These are phyloP conservation scores for Paracamarosporium sp. DNA, from an alignment of 2,329 filamentous ascomycete species.

Conservation along the genomic window DNA sequence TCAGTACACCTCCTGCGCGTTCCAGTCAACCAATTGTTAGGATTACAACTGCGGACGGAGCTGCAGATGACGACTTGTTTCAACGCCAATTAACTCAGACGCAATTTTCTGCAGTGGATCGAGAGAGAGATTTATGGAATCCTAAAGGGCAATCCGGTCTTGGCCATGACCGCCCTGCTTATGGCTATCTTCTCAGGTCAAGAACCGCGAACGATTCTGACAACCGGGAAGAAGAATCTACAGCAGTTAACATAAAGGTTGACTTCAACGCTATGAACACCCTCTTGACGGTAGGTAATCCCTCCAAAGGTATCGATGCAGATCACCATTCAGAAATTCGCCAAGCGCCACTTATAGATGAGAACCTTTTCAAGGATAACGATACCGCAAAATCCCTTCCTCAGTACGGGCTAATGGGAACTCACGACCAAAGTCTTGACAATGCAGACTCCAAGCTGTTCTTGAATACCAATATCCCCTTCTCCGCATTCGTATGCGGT, in stretches of 20 bases:
- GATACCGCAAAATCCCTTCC: conserved; percentile 4
- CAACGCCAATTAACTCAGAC: conserved; percentile 5
- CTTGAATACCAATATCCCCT: conserved; percentile 63
- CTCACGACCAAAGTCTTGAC: neutral
- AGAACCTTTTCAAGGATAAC: neutral
- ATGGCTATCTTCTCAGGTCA: neutral
- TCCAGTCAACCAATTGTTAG: neutral
- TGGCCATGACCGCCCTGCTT: neutral
- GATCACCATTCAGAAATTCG: conserved; percentile 7
- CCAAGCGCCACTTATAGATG: conserved; percentile 18
- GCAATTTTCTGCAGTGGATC: neutral
- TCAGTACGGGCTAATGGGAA: conserved; percentile 22
- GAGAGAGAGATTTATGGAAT: neutral
- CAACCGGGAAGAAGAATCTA: neutral
- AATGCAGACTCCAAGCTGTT: conserved; percentile 43
- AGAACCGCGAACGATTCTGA: neutral
- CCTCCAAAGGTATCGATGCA: neutral
- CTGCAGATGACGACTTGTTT: conserved; percentile 3
- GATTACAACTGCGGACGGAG: neutral
- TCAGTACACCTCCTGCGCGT: neutral
- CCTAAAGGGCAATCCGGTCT: neutral
- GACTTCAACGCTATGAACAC: conserved; percentile 4
- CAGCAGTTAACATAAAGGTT: too few species aligned
- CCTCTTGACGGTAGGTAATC: neutral
- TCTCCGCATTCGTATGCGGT: conserved; percentile 68